Base-by-base conservation (phyloP, 176 grass and related monocot species). In the Zea luxurians region DNA sequence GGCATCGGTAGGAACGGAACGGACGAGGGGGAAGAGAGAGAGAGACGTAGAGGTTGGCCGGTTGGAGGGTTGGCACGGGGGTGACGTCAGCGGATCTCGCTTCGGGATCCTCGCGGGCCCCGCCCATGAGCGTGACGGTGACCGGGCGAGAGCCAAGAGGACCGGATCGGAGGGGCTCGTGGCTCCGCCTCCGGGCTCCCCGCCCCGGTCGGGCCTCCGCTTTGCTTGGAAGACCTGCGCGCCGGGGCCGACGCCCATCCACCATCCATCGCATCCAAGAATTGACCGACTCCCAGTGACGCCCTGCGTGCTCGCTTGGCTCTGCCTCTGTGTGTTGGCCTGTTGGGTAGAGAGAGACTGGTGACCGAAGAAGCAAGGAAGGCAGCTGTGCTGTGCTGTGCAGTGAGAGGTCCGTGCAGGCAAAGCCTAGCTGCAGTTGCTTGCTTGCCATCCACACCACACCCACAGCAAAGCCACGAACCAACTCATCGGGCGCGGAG, bases 51-150 rank as follows among this genome's bases (percentile, higher is more conserved):
- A 1, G 27, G 3, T 8, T 3, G 50, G 5, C 1, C 1, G 16
- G 53, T 4, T 0, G 5, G 17, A 27, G 65, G 54, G 70, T 48
- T 46, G 18, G 50, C 78, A 10, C 13, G 27, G 15, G 18, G 34
- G 54, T 91, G 89, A 94, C 89, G 84, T 91, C 88, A 91, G 83
- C 81, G 86, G 84, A 91, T 94, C 92, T 91, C 48, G 48, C 4
- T 20, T 35, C 21, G 35, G 76, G 86, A 89, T 94, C 71, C 78
- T 37, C 42, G 43, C 15, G 73, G 86, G 80, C 17, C 88, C 72
- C 84, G 48, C 76, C 84, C 86, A 80, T 42, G 61, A 44, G 75
- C 38, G 35, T 15, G 65, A 65, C 10, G 46, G 76, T 10, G 76
- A 78, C 62, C 48, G 6, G 47, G 27, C 50, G 5, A 5, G 6